Evolutionary conservation across 306 rosid genomes (phyloP), one percentile per base, ranked within the genome.

Genomic region (Cucumis hystrix): DNA sequence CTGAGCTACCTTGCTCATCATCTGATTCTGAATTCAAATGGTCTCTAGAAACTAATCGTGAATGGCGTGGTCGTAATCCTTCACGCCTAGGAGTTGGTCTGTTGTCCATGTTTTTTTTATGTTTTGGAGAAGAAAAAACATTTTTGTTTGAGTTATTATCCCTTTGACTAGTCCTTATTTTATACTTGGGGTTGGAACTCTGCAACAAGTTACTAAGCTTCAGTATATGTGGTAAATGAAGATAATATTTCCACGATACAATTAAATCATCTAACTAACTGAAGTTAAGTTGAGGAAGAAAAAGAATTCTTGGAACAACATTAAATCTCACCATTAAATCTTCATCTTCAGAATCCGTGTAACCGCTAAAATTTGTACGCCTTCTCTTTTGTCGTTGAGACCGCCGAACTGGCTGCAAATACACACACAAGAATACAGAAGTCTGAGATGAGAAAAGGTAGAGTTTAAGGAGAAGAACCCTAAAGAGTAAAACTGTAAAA

Each of bases 31-130:
- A 86, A 76, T 75, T 58, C n/a, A 85, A 77, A 52, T 57, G 87
- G 54, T 86, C 81, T 80, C 87, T 92, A 23, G 84, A 69, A 79
- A 49, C 62, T 62, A 79, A 66, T 87, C 85, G 88, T 17, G 89
- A 87, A 78, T 89, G 90, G 49, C 99, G 99, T 82, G 99, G 99
- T 12, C 99, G 87, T 65, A 95, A 83, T 75, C 99, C 99, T 86
- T 95, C 99, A 17, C 99, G 97, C 43, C 97, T 85, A 43, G 99
- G 99, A 20, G 86, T 72, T 40, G 83, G 76, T 18, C 25, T 82
- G 70, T 80, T 81, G 73, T 85, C 89, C 49, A 79, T 68, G 6
- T 43, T 58, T 76, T 87, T 87, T 81, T 85, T 90, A 87, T 80
- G 90, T 87, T 89, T 94, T 30, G 78, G 80, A 79, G 91, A 85